Base-by-base conservation (phyloP, 2,329 filamentous ascomycete genomes). In the Penicillium sp. region DNA sequence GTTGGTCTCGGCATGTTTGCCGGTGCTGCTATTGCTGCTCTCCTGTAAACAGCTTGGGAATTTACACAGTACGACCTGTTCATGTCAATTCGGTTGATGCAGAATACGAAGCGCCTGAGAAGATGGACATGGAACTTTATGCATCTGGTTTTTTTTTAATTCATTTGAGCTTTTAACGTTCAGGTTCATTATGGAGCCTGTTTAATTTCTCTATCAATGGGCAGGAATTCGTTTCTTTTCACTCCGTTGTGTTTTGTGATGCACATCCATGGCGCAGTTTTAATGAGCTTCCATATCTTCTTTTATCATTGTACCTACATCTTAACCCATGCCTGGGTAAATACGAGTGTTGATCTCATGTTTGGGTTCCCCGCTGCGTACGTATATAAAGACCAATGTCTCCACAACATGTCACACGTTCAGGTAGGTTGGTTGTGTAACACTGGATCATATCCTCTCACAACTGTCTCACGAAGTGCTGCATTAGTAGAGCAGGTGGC, bases 11-110 rank as follows among this genome's bases (percentile, higher is more conserved):
- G 64, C 33, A 60, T 73, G 42, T 61, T 74, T 18, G 74, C 72
- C 55, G 73, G 72, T 61, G 64, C 67, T 52, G 63, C 71, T 41
- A 59, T 76, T 39, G 69, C 71, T 57, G 69, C 70, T 56, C 64
- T 76, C 53, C 60, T 75, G 56, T 75, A 70, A 69, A 54, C 46
- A n/a, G n/a, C n/a, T n/a, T n/a, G n/a, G n/a, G n/a, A n/a, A n/a
- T n/a, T n/a, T n/a, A n/a, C n/a, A n/a, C n/a, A n/a, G n/a, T n/a
- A n/a, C n/a, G n/a, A n/a, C n/a, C n/a, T n/a, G n/a, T n/a, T n/a
- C 8, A n/a, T 27, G 38, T 37, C 8, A 33, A 33, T 29, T 19
- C 35, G 35, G 50, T 33, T 42, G 37, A 50, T 42, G 37, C 35
- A 31, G 22, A 22, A 14, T 12, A 1, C 13, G 19, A 29, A 30